A percentile compares a stretch with the other conserved stretches of the same genome.
Evolutionary conservation across 371 early-diverging fungal species (phyloP).

Genomic region (Dinochytrium kinnereticum): DNA sequence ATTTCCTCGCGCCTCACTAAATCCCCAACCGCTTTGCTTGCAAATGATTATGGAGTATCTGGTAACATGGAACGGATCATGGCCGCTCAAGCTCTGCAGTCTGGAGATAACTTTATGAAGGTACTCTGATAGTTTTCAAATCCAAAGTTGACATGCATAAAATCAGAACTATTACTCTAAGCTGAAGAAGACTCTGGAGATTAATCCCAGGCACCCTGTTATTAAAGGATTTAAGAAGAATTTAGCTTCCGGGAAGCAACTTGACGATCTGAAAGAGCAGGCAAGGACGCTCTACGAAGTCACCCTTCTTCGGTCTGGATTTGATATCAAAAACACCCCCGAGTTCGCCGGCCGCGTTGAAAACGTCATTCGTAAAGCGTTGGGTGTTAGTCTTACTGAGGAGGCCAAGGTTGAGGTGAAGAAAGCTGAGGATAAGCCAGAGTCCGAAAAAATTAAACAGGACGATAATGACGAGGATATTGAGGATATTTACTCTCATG

Average conservation of each 20-base stretch:
- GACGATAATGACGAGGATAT: slow-evolving; percentile 35
- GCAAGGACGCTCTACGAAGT: slow-evolving; percentile 75
- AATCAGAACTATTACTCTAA: slow-evolving; percentile 38
- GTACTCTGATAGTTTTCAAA: slow-evolving; percentile 45
- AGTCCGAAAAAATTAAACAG: slow-evolving; percentile 7
- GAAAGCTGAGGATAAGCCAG: slow-evolving; percentile 12
- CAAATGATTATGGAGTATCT: slow-evolving; percentile 75
- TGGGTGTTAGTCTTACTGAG: slow-evolving; percentile 61
- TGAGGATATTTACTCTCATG: slow-evolving; percentile 27
- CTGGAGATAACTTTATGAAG: slow-evolving; percentile 64
- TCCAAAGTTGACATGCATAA: neutral
- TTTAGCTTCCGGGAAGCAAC: slow-evolving; percentile 7
- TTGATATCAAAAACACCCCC: slow-evolving; percentile 62
- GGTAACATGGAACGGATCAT: slow-evolving; percentile 87
- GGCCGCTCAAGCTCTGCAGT: slow-evolving; percentile 67
- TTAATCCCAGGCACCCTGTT: slow-evolving; percentile 74
- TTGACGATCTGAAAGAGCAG: slow-evolving; percentile 7
- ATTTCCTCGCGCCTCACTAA: slow-evolving; percentile 76
- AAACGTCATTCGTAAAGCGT: slow-evolving; percentile 64
- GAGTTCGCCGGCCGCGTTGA: slow-evolving; percentile 76
- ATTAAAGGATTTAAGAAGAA: slow-evolving; percentile 33
- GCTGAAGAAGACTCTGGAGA: slow-evolving; percentile 79
- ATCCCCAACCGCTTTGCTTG: slow-evolving; percentile 77
- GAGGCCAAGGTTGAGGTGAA: slow-evolving; percentile 56
- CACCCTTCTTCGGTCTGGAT: slow-evolving; percentile 78